Evolutionary conservation across 768 basidiomycete species (phyloP), one percentile per base, ranked within the genome.

Genomic region (Collybia mongolica): DNA sequence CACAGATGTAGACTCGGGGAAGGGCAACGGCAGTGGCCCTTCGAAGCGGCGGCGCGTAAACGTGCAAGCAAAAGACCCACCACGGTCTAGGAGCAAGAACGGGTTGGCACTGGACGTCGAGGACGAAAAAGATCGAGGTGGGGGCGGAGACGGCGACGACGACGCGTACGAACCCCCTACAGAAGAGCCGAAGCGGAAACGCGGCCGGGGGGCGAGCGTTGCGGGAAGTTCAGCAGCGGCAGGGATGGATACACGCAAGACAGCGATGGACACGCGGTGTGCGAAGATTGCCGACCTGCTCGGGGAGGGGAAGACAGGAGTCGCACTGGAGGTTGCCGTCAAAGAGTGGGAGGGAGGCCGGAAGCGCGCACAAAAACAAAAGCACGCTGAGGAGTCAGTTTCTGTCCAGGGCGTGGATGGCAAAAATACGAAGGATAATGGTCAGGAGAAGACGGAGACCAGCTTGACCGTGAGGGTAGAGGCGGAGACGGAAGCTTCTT

Each of bases 221-320:
- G 70, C 72, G 50, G 71, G 77, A 54, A 69, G 76, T 8, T 69
- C 70, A 17, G 64, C 51, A 6, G 22, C 58, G 24, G 57, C 41
- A 44, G 44, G 45, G 28, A 22, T 15, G 66, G 68, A 43, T 29
- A 53, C 19, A 39, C 45, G 44, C 39, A 48, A 24, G 54, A 51
- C 18, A 44, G 44, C 29, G 26, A 42, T 38, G 46, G 49, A 41
- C n/a, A 19, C 35, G 46, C 73, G 87, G 28, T 81, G 82, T 54
- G 79, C 75, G 19, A 86, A 86, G 69, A 88, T 90, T 35, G 84
- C 83, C 5, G 75, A 80, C 39, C 67, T 88, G 17, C 72, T 89
- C 19, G 81, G 79, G 0, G 79, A 81, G 54, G 88, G 88, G 7
- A 84, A 85, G 64, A 82, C 72, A 54, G 88, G 88, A 1, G 60